Base-by-base conservation (phyloP, 31 red algal genomes). In the Odonthalia washingtoniensis region DNA sequence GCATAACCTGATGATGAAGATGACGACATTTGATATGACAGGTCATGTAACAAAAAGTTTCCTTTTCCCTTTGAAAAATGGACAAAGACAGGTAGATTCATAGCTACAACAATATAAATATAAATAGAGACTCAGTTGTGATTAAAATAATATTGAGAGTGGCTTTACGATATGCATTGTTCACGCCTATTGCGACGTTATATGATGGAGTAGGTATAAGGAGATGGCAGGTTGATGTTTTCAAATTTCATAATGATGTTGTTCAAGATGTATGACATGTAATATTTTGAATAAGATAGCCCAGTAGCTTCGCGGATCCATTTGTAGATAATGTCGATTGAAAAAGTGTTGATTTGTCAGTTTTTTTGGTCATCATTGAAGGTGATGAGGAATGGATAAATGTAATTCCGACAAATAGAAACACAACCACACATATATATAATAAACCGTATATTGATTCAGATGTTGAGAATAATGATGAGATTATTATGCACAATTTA, bases 71-170 rank as follows among this genome's bases (percentile, higher is more conserved):
- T 30, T 41, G n/a, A 21, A 3, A 93, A 77, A 43, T 77, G 84
- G 9, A 70, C 14, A 70, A 83, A 88, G 24, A 70, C 75, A 38
- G 83, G 27, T 6, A 17, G 21, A 66, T 93, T 84, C 78, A 88
- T 82, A 30, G 91, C 91, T 1, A 93, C 26, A 40, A 83, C 78
- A 30, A 93, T 3, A 43, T 93, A 93, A 63, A 84, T 88, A 3
- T 27, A 36, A 3, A 95, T 57, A 9, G 30, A 35, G 6, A 95
- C 62, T 3, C 76, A 65, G 18, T 81, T 57, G 46, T 91, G 72
- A n/a, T 78, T 72, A 77, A 95, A 38, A 91, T 68, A 72, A 95
- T 88, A 87, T 95, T 95, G 42, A 90, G 81, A 6, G 90, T 81
- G 5, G 91, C 81, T 12, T 45, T 27, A 4, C 93, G 87, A 69